Conservation (phyloP, 371 early-diverging fungal species). For the Lichtheimia corymbifera region DNA sequence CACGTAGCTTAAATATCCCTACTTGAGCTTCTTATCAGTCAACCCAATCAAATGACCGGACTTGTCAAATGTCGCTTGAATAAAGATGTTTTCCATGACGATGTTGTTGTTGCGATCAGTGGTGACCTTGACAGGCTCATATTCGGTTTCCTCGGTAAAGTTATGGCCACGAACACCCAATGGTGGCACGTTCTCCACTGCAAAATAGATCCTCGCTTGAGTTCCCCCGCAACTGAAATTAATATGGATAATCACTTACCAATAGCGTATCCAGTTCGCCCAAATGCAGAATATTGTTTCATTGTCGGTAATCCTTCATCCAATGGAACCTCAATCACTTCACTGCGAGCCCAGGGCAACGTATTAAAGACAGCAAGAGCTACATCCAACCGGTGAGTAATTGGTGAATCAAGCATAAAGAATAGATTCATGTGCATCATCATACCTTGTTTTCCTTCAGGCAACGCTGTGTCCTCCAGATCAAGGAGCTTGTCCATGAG, state of each 20-base stretch:
- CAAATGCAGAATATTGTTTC: constrained; percentile 59
- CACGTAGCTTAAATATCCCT: neutral
- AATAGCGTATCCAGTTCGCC: constrained; percentile 50
- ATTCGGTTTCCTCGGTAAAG: constrained; percentile 12
- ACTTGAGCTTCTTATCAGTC: constrained; percentile 61
- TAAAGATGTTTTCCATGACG: constrained; percentile 70
- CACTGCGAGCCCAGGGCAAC: constrained; percentile 74
- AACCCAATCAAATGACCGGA: constrained; percentile 71
- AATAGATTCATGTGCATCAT: no score
- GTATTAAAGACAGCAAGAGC: constrained; percentile 78
- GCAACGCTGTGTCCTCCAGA: constrained; percentile 11
- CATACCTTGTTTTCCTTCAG: constrained; percentile 20
- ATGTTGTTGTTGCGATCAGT: constrained; percentile 39
- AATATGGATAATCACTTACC: constrained; percentile 16
- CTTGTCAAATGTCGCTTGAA: constrained; percentile 70
- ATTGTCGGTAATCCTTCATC: constrained; percentile 37
- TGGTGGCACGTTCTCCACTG: constrained; percentile 38
- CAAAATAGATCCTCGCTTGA: neutral
- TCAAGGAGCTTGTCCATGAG: constrained; percentile 32
- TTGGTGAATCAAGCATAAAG: no score
- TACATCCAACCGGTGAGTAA: neutral
- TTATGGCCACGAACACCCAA: constrained; percentile 30
- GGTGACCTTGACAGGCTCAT: constrained; percentile 35
- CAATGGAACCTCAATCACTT: constrained; percentile 71
- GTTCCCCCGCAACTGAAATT: neutral